Evolutionary conservation across 169 alveolate genomes (phyloP).

Genomic region (Eimeria sp.): DNA sequence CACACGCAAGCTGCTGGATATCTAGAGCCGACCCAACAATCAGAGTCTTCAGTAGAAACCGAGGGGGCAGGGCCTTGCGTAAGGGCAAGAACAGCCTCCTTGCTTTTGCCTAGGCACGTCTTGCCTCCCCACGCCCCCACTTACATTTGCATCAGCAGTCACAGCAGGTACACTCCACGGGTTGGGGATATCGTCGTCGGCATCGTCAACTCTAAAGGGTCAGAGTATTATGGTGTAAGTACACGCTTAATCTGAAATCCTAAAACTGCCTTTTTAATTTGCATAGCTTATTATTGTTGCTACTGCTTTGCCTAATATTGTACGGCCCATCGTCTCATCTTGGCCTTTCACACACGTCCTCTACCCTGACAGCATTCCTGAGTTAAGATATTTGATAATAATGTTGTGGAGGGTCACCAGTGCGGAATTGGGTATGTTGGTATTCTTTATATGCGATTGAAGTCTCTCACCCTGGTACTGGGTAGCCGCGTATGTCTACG

Average conservation of each 20-base stretch:
- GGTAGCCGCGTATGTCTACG: neutral
- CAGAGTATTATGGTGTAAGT: constrained; percentile 65
- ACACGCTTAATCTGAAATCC: neutral
- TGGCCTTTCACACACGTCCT: neutral
- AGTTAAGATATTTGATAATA: neutral
- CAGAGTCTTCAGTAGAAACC: constrained; percentile 1
- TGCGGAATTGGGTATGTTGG: neutral
- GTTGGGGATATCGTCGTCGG: constrained; percentile 78
- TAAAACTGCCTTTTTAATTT: too few relatives aligned
- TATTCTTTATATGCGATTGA: neutral
- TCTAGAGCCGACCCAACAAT: neutral
- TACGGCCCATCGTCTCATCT: neutral
- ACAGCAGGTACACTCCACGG: constrained; percentile 62
- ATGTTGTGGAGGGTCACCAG: neutral
- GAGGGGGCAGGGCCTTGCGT: constrained; percentile 58
- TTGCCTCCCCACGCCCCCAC: constrained; percentile 72
- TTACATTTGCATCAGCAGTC: constrained; percentile 42
- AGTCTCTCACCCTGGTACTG: neutral
- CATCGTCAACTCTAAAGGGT: constrained; percentile 52
- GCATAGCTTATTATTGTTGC: neutral
- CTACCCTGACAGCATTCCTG: neutral
- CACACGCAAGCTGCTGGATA: neutral
- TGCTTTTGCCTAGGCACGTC: constrained; percentile 27
- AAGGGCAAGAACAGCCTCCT: constrained; percentile 53
- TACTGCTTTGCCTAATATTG: neutral